These are phyloP conservation scores for Fraxinus excelsior DNA, from an alignment of 257 asterid species.

Conservation along the genomic window DNA sequence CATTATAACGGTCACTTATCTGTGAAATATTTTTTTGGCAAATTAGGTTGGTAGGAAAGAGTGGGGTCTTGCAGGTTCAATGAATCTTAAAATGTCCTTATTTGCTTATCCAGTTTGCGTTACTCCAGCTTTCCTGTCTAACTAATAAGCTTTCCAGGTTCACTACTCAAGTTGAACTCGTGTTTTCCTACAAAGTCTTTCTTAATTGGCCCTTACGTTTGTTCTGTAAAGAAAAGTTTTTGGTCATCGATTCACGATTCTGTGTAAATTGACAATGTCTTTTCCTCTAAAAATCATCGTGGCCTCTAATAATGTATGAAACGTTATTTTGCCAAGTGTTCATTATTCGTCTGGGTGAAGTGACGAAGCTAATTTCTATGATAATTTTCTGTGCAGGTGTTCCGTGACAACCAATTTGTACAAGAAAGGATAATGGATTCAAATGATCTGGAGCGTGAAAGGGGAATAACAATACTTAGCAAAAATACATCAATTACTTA, in stretches of 20 bases:
- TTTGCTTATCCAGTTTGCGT: no score
- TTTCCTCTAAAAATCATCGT: not conserved
- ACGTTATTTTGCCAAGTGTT: not conserved
- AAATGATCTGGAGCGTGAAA: slow-evolving; percentile 96
- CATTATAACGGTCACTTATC: not conserved
- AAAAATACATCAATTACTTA: slow-evolving; percentile 92
- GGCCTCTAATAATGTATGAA: not conserved
- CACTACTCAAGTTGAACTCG: no score
- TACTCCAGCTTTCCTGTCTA: no score
- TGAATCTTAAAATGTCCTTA: not conserved
- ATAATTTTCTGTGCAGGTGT: slow-evolving; percentile 61
- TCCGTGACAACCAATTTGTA: slow-evolving; percentile 88
- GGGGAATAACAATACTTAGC: slow-evolving; percentile 98
- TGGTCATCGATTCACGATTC: not conserved
- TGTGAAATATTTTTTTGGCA: not conserved
- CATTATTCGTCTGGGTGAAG: not conserved
- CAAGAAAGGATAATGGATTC: slow-evolving; percentile 99
- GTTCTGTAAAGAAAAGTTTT: not conserved
- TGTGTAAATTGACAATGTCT: not conserved
- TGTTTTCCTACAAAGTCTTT: no score
- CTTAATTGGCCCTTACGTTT: no score
- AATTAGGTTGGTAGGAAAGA: not conserved
- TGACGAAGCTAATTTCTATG: slow-evolving; percentile 11
- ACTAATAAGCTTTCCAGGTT: no score
- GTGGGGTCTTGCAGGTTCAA: not conserved